Conservation (phyloP, 1,284 basidiomycete genomes). For the Lignosus rhinocerotis region DNA sequence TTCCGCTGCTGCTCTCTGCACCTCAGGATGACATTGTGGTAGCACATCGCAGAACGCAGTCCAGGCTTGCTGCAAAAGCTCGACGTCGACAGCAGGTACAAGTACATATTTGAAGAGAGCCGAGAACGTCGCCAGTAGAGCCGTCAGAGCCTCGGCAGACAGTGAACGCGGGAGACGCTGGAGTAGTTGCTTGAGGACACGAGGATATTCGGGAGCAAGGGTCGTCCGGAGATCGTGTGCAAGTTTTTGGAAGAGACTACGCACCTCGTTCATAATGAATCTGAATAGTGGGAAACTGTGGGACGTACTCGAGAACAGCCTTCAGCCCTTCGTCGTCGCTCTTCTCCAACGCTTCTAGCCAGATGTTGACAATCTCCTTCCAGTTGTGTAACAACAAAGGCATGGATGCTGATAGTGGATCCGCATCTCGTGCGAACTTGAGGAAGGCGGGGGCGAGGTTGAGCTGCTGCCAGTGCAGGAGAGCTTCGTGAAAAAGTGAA, state of each 20-base stretch:
- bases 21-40: slow-evolving; percentile 61
- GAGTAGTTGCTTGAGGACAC: slow-evolving; percentile 55
- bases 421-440: slow-evolving; percentile 61
- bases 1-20: slow-evolving; percentile 73
- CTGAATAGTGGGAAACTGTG: slow-evolving; percentile 1
- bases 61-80: slow-evolving; percentile 63
- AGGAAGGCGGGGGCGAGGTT: slow-evolving; percentile 81
- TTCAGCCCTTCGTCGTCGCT: slow-evolving; percentile 71
- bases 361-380: slow-evolving; percentile 61
- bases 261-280: slow-evolving; percentile 19
- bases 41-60: slow-evolving; percentile 46
- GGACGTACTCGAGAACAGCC: slow-evolving; percentile 69
- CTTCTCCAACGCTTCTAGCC: slow-evolving; percentile 54
- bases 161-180: slow-evolving; percentile 59
- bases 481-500: slow-evolving; percentile 69
- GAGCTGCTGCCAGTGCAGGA: slow-evolving; percentile 75
- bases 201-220: slow-evolving; percentile 56
- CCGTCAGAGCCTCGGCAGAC: slow-evolving; percentile 58
- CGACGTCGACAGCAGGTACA: slow-evolving; percentile 52
- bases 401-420: slow-evolving; percentile 72
- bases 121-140: slow-evolving; percentile 65
- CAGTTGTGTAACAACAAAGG: slow-evolving; percentile 83
- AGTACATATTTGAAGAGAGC: slow-evolving; percentile 70
- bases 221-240: slow-evolving; percentile 75
- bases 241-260: slow-evolving; percentile 73